Conservation (phyloP, 805 yeast species). For the Kluyveromyces siamensis region DNA sequence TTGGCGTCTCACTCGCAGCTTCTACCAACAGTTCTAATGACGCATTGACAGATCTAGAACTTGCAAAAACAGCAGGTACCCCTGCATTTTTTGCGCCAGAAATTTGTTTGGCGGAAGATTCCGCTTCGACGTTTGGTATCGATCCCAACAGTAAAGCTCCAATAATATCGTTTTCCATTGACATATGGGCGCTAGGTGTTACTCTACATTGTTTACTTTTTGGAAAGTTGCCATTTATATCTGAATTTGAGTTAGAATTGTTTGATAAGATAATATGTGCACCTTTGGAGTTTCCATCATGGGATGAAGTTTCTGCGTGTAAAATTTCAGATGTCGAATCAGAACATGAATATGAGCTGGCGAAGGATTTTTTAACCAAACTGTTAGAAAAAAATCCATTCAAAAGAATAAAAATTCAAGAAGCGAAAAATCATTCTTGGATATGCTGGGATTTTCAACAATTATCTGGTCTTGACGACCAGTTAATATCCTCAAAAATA, state of each 20-base stretch:
- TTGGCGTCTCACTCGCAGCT: conserved; percentile 81
- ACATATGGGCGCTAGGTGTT: conserved; percentile 96
- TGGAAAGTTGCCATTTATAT: conserved; percentile 82
- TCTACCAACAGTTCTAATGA: conserved; percentile 11
- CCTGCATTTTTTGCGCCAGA: conserved; percentile 97
- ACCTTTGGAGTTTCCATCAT: conserved; percentile 48
- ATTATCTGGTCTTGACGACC: conserved; percentile 7
- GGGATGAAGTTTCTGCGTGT: conserved; percentile 15
- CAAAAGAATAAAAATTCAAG: conserved; percentile 56
- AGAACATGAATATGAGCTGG: conserved; percentile 34
- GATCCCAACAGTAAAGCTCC: conserved; percentile 29
- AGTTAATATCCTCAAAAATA: conserved; percentile 8
- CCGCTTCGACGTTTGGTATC: conserved; percentile 14
- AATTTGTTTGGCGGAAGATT: conserved; percentile 50
- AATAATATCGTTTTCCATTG: conserved; percentile 71
- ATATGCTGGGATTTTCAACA: conserved; percentile 34
- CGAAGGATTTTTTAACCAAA: conserved; percentile 48
- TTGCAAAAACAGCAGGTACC: conserved; percentile 95
- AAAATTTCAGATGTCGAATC: conserved; percentile 25
- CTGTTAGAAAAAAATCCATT: conserved; percentile 64
- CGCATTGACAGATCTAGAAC: conserved; percentile 52
- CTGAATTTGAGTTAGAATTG: conserved; percentile 61
- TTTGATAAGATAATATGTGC: conserved; percentile 72
- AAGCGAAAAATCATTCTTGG: conserved; percentile 74
- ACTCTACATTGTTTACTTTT: conserved; percentile 80